Evolutionary conservation across 2,329 filamentous ascomycete genomes (phyloP), one percentile per base, ranked within the genome.

Genomic region (Coniella vitis): DNA sequence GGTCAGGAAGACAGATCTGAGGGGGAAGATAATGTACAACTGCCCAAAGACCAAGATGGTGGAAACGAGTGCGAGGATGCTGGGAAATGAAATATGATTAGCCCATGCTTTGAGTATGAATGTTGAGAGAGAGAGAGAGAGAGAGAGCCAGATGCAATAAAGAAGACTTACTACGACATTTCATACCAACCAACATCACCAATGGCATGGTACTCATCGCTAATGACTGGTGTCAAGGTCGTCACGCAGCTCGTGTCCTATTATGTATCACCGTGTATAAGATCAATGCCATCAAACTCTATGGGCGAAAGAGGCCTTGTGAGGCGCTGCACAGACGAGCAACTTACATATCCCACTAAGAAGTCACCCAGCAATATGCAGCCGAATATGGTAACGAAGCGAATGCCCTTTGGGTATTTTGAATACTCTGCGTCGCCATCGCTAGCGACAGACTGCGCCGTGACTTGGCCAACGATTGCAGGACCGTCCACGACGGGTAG

Each of bases 191-290:
- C 44, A 21, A 46, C 16, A 38, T 46, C 22, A 32, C 34, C 35
- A 19, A 45, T 38, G 3, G 35, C 20, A 10, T 45, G 43, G 5
- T 31, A 38, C 35, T 38, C 20, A 17, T 45, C 43, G 35, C 34
- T 45, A 2, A 38, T 38, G 8, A 45, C 43, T 32, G 43, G 34
- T 12, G 35, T 45, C 43, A 45, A 21, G 21, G 21, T 45, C 7
- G 43, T 38, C 43, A 45, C 35, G 22, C 43, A 45, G 35, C 43
- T 45, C 35, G 35, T 32, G 22, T 38, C 43, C 35, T n/a, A n/a
- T n/a, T n/a, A n/a, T n/a, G n/a, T n/a, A n/a, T n/a, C n/a, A n/a
- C n/a, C n/a, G n/a, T n/a, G n/a, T n/a, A n/a, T n/a, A n/a, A n/a
- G n/a, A n/a, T n/a, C n/a, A n/a, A n/a, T n/a, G n/a, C n/a, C n/a